Conservation (phyloP, 2,329 filamentous ascomycete genomes). For the Blumeria graminis region DNA sequence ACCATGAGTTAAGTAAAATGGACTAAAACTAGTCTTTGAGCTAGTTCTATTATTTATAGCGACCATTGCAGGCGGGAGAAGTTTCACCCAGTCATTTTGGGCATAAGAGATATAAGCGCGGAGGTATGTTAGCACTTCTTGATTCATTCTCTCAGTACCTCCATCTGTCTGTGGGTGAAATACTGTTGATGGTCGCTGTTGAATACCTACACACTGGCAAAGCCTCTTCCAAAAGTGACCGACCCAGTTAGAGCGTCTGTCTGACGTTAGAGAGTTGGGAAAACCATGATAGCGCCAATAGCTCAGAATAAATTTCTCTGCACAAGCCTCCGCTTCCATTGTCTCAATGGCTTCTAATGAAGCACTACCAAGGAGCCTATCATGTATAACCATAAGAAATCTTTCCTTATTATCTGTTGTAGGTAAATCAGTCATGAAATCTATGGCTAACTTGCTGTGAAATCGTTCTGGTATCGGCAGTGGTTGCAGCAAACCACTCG, state of each 20-base stretch:
- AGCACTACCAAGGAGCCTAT: background rate
- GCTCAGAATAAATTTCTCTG: background rate
- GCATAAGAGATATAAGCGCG: slow-evolving; percentile 3
- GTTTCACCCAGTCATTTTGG: slow-evolving; percentile 2
- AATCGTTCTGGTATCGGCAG: background rate
- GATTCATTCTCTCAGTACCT: slow-evolving; percentile 1
- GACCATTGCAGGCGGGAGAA: background rate
- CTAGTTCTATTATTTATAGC: background rate
- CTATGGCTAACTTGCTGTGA: background rate
- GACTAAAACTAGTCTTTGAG: background rate
- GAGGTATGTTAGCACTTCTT: slow-evolving; percentile 3
- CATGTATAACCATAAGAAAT: background rate
- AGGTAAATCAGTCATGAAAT: too few relatives aligned
- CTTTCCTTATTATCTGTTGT: background rate
- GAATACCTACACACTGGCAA: background rate
- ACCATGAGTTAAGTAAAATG: background rate
- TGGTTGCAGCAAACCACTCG: background rate
- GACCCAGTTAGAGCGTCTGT: background rate
- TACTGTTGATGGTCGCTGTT: background rate
- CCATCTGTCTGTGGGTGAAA: background rate
- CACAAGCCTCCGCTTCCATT: background rate
- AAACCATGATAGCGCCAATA: background rate
- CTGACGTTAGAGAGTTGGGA: background rate
- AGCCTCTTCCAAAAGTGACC: background rate
- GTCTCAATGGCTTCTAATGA: background rate